Evolutionary conservation across 2,329 filamentous ascomycete genomes (phyloP).

Genomic region (Stachybotrys echinatus): DNA sequence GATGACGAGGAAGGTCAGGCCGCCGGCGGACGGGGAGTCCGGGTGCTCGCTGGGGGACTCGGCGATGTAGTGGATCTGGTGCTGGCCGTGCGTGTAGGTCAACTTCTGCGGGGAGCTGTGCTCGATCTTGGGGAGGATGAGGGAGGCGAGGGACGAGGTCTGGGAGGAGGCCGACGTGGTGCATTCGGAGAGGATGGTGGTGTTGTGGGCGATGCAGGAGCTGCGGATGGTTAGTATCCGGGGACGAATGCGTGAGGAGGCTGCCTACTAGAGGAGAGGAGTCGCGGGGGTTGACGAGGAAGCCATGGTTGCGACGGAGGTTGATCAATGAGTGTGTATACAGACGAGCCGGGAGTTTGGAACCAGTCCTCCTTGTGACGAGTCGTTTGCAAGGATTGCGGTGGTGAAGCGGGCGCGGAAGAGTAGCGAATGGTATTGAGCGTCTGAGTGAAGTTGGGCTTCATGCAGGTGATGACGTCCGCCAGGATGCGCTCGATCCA

Average conservation of each 20-base stretch:
- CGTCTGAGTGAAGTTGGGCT: too few species aligned
- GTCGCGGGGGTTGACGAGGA: slow-evolving; percentile 64
- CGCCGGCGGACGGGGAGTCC: slow-evolving; percentile 59
- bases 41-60: slow-evolving; percentile 68
- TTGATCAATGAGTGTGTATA: too few species aligned
- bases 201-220: slow-evolving; percentile 89
- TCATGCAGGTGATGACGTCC: too few species aligned
- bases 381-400: too few species aligned
- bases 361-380: too few species aligned
- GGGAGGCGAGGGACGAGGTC: slow-evolving; percentile 80
- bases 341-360: too few species aligned
- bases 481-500: neutral
- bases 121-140: slow-evolving; percentile 92
- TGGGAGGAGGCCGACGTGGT: slow-evolving; percentile 78
- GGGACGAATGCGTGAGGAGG: neutral
- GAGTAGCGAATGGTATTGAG: too few species aligned
- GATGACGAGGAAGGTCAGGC: slow-evolving; percentile 88
- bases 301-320: slow-evolving; percentile 46
- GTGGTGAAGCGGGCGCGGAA: too few species aligned
- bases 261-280: slow-evolving; percentile 64
- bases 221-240: slow-evolving; percentile 36
- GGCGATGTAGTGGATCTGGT: slow-evolving; percentile 94
- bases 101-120: slow-evolving; percentile 79
- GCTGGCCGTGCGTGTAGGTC: slow-evolving; percentile 85
- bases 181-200: slow-evolving; percentile 89